Percentiles rank a stretch among this genome's conserved stretches.
Evolutionary conservation across 2,329 filamentous ascomycete genomes (phyloP).

Genomic region (Endoconidiophora polonica): DNA sequence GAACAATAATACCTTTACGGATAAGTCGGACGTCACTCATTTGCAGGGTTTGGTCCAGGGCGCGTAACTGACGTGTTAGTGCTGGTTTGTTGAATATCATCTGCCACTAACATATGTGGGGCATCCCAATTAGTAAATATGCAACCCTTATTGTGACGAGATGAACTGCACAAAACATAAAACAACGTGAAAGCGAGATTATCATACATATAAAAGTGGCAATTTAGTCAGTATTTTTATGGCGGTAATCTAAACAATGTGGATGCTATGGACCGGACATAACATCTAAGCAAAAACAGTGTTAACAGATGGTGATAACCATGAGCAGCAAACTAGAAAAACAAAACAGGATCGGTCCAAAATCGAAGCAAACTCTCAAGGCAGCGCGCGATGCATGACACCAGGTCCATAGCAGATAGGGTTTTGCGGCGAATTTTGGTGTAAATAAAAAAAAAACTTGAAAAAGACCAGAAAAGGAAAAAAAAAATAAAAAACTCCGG

Average conservation of each 20-base stretch:
- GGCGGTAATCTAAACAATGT: too few species aligned
- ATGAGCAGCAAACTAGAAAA: slow-evolving; percentile 5
- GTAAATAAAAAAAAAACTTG: not conserved
- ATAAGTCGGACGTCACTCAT: too few species aligned
- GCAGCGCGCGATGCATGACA: not conserved
- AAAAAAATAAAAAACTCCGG: slow-evolving; percentile 7
- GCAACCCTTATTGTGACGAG: too few species aligned
- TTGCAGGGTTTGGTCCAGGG: too few species aligned
- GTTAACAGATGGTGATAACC: slow-evolving; percentile 9
- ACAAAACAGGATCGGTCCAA: not conserved
- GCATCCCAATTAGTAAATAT: too few species aligned
- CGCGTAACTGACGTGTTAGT: too few species aligned
- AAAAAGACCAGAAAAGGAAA: slow-evolving; percentile 1
- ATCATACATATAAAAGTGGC: too few species aligned
- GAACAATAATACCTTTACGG: too few species aligned
- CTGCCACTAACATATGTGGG: too few species aligned
- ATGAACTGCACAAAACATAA: not conserved
- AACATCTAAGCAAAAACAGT: slow-evolving; percentile 1
- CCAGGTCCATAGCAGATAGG: too few species aligned
- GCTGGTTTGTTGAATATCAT: too few species aligned
- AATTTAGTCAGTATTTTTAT: too few species aligned
- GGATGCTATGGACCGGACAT: slow-evolving; percentile 3
- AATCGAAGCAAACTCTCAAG: not conserved
- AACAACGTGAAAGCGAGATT: not conserved
- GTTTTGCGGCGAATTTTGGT: not conserved